Evolutionary conservation across 495 filamentous ascomycete species (phyloP), one percentile per base, ranked within the genome.

Genomic region (Trichoderma gamsii): DNA sequence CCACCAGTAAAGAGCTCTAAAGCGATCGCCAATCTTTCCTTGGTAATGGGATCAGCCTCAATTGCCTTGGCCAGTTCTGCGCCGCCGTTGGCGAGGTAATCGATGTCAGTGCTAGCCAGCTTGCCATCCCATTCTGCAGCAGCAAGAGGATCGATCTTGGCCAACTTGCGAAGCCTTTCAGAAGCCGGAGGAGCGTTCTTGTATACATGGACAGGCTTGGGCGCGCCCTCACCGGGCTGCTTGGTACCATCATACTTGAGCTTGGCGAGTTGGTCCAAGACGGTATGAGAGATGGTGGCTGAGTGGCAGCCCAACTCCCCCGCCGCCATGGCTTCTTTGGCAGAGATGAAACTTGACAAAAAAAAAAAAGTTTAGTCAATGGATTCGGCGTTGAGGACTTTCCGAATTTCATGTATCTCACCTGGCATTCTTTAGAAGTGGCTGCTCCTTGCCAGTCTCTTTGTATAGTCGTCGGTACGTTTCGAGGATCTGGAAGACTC

Each of bases 361-460:
- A 12, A 61, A 15, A 23, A 29, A 29, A 29, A 29, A 29, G 35
- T 38, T 61, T 25, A 61, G 56, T 25, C 51, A n/a, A 56, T 56
- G 16, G 16, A 21, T 15, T 46, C 12, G 13, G 12, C 18, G 43
- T 46, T 46, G 6, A 12, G 43, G 12, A 12, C 13, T 4, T 46
- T 46, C 43, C 9, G 43, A 18, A 18, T 46, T 46, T 15, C 51
- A 41, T 25, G 32, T 61, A 15, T 41, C 64, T 6, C 68, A 72
- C 71, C 71, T 73, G 7, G 71, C 79, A 65, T 76, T 74, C 68
- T 79, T 80, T 32, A 82, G 71, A 41, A 79, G 71, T 35, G 78
- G 79, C 70, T 82, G 78, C 65, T 76, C 71, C 66, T 77, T 78
- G 38, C 79, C 78, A 1, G 77, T 80, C 69, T 80, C 77, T 65